These are phyloP conservation scores for Leucogyrophana mollusca DNA, from an alignment of 768 basidiomycete genomes.

Conservation along the genomic window DNA sequence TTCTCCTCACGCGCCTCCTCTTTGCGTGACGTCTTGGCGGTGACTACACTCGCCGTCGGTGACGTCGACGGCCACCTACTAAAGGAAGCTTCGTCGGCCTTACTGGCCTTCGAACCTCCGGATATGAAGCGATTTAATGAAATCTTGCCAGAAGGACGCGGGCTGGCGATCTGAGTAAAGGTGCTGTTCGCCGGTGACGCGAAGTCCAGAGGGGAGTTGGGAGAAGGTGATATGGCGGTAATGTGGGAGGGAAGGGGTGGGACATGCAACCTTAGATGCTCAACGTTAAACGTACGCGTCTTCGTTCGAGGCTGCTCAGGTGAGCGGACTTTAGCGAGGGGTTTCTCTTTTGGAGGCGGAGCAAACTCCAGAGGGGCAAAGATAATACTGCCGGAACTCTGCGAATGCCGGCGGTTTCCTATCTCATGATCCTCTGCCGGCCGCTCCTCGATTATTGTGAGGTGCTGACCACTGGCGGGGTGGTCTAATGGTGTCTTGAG, in stretches of 20 bases:
- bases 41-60: conserved; percentile 13
- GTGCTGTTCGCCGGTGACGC: conserved; percentile 1
- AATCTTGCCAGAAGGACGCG: conserved; percentile 15
- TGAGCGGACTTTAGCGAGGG: conserved; percentile 8
- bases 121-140: conserved; percentile 28
- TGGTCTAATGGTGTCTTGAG: conserved; percentile 32
- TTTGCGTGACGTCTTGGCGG: conserved; percentile 15
- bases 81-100: conserved; percentile 1
- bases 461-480: conserved; percentile 16
- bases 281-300: conserved; percentile 22
- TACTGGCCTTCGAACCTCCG: conserved; percentile 16
- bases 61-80: conserved; percentile 13
- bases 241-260: conserved; percentile 16
- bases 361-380: conserved; percentile 17
- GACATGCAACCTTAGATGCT: conserved; percentile 29
- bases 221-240: conserved; percentile 14
- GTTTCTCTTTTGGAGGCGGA: conserved; percentile 18
- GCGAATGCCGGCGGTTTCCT: conserved; percentile 10
- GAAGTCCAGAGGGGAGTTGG: conserved; percentile 11
- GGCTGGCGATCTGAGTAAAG: background rate
- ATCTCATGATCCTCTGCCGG: conserved; percentile 17
- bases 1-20: conserved; percentile 40
- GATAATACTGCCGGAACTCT: conserved; percentile 19
- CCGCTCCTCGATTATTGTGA: conserved; percentile 41
- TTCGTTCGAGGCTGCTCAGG: conserved; percentile 11